A percentile compares a stretch with the other conserved stretches of the same genome.
Conservation (phyloP, 257 asterid species). For the Buddleja alternifolia region DNA sequence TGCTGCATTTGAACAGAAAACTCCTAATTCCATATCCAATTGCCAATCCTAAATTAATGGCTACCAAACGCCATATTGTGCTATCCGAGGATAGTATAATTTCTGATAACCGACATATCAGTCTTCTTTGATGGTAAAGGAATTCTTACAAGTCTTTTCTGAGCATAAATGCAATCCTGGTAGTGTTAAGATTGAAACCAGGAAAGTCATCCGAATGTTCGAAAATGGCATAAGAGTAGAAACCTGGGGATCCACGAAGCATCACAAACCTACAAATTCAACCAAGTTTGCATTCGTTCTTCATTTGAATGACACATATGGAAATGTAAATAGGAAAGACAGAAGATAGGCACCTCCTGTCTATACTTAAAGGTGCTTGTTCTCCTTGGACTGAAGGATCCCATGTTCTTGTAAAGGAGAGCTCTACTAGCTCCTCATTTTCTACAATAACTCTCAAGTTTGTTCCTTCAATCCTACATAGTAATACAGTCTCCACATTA, state of each 20-base stretch:
- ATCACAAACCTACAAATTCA: constrained; percentile 59
- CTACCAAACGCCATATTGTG: not conserved
- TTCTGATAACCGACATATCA: not conserved
- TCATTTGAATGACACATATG: not conserved
- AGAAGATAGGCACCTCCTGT: constrained; percentile 54
- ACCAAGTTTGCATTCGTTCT: constrained; percentile 23
- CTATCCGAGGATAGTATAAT: not conserved
- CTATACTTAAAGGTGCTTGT: constrained; percentile 68
- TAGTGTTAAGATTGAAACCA: constrained; percentile 70
- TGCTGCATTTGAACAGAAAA: constrained; percentile 14
- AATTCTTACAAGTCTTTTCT: constrained; percentile 68
- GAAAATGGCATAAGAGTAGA: constrained; percentile 81
- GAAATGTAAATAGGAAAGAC: not conserved
- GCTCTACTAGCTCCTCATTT: constrained; percentile 69
- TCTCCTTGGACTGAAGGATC: constrained; percentile 62
- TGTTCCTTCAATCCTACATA: constrained; percentile 71
- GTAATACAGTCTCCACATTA: constrained; percentile 20
- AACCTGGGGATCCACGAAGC: constrained; percentile 74
- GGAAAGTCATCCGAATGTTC: constrained; percentile 67
- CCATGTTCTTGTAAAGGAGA: constrained; percentile 87
- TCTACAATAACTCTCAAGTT: constrained; percentile 54
- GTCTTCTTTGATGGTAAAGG: constrained; percentile 10
- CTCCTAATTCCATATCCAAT: constrained; percentile 16
- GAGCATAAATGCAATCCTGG: constrained; percentile 92
- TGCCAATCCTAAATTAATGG: not conserved